A percentile compares a stretch with the other conserved stretches of the same genome.
These are phyloP conservation scores for Globisporangium paroecandrum DNA, from an alignment of 352 stramenopile genomes.

Conservation along the genomic window DNA sequence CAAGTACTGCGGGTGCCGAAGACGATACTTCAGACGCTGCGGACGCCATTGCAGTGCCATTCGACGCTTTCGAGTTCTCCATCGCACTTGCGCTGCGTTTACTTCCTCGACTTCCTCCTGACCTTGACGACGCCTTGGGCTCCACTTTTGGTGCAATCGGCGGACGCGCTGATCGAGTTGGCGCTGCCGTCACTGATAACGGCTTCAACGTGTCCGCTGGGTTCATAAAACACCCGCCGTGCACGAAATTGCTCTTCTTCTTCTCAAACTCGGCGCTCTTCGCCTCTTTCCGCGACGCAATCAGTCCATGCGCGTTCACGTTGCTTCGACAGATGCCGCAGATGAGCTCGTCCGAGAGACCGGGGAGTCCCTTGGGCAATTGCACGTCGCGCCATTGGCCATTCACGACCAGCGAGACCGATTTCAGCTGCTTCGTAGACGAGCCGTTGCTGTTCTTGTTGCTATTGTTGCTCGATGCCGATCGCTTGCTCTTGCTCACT, in stretches of 20 bases:
- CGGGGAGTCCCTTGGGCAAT: constrained; percentile 46
- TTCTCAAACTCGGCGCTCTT: constrained; percentile 51
- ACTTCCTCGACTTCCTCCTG: constrained; percentile 4
- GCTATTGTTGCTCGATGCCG: neutral
- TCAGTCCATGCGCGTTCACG: constrained; percentile 50
- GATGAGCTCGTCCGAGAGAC: constrained; percentile 46
- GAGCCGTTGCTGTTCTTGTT: constrained; percentile 8
- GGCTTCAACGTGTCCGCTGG: constrained; percentile 15
- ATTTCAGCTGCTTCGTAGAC: constrained; percentile 57
- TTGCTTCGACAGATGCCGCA: constrained; percentile 52
- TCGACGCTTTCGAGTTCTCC: neutral
- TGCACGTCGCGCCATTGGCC: constrained; percentile 56
- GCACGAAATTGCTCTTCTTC: constrained; percentile 57
- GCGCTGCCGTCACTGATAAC: constrained; percentile 3
- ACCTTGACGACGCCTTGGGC: constrained; percentile 5
- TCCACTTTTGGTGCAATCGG: constrained; percentile 6
- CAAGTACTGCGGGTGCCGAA: constrained; percentile 24
- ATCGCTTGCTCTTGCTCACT: neutral
- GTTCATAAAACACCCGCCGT: constrained; percentile 64
- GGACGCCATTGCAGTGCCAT: neutral
- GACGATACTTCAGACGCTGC: neutral
- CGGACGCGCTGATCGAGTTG: neutral
- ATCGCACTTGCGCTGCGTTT: constrained; percentile 4
- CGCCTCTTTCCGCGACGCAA: constrained; percentile 51
- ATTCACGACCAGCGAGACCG: constrained; percentile 47